Conservation (phyloP, 2,329 filamentous ascomycete species). For the Macroventuria anomochaeta region DNA sequence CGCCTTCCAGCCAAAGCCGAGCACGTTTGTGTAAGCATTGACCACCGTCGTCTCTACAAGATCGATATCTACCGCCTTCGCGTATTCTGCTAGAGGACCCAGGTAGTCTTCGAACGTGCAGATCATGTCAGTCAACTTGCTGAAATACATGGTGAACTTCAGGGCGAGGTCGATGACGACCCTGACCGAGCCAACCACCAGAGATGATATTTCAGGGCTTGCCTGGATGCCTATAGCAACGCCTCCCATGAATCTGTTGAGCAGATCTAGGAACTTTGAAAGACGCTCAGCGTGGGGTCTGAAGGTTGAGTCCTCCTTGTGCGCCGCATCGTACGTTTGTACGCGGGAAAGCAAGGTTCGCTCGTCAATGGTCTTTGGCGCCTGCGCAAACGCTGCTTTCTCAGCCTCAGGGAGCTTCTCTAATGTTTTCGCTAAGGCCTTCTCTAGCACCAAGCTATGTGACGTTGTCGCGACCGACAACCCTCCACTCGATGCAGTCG, state of each 20-base stretch:
- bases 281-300: slow-evolving; percentile 26
- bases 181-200: slow-evolving; percentile 29
- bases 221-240: slow-evolving; percentile 27
- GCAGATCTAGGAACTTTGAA: slow-evolving; percentile 22
- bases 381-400: slow-evolving; percentile 22
- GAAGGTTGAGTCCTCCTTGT: slow-evolving; percentile 24
- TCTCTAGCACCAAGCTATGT: not conserved
- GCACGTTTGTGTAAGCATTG: slow-evolving; percentile 24
- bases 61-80: slow-evolving; percentile 17
- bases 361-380: slow-evolving; percentile 15
- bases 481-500: not conserved
- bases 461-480: not conserved
- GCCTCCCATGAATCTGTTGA: slow-evolving; percentile 30
- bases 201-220: slow-evolving; percentile 23
- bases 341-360: slow-evolving; percentile 15
- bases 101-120: slow-evolving; percentile 27
- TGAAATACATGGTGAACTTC: slow-evolving; percentile 26
- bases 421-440: not conserved
- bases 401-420: slow-evolving; percentile 19
- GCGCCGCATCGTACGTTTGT: slow-evolving; percentile 16
- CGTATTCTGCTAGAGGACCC: slow-evolving; percentile 24
- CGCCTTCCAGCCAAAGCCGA: slow-evolving; percentile 26
- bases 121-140: slow-evolving; percentile 26
- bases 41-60: slow-evolving; percentile 21
- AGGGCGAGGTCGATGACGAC: slow-evolving; percentile 28